Evolutionary conservation across 768 basidiomycete genomes (phyloP), one percentile per base, ranked within the genome.

Genomic region (Termitomyces sp.): DNA sequence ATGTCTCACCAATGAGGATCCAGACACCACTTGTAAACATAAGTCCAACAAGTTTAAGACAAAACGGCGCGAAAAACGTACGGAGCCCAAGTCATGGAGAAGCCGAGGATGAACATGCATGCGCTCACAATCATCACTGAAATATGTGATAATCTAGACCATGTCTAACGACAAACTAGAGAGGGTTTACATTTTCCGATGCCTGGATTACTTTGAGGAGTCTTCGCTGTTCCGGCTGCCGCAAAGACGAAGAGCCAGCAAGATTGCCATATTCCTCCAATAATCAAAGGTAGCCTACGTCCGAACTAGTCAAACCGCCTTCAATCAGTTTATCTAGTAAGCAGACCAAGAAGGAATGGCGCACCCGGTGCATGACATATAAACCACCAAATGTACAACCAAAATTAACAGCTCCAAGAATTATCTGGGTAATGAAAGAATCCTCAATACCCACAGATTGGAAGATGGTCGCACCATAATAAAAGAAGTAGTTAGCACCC

Each of bases 1-100:
- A 89, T 1, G 85, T 87, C 69, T 90, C 88, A 37, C 86, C 88
- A 55, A 85, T 86, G 19, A 89, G 74, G 64, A 90, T 88, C 88
- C 88, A 90, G 39, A 89, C 68, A 46, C 86, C 85, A n/a, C 77
- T 62, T 61, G 28, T 32, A 16, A 37, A 39, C n/a, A 28, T 14
- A 52, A 39, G 6, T 45, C 47, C 23, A 47, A 19, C 16, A 55
- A 40, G 19, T 1, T 16, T 11, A 14, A n/a, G 25, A 40, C 28
- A n/a, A 16, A 37, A 39, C 6, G 9, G 10, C 12, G 19, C 49
- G 3, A 49, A 23, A 44, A 14, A 66, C 73, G 51, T 60, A 78
- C 69, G 86, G 85, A 16, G 79, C 84, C 85, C 83, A 86, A 32
- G 87, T 88, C 72, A 74, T 82, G 5, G 88, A 85, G 63, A 81